These are phyloP conservation scores for Pascua guehoae DNA, from an alignment of 1,284 basidiomycete genomes.

Conservation along the genomic window DNA sequence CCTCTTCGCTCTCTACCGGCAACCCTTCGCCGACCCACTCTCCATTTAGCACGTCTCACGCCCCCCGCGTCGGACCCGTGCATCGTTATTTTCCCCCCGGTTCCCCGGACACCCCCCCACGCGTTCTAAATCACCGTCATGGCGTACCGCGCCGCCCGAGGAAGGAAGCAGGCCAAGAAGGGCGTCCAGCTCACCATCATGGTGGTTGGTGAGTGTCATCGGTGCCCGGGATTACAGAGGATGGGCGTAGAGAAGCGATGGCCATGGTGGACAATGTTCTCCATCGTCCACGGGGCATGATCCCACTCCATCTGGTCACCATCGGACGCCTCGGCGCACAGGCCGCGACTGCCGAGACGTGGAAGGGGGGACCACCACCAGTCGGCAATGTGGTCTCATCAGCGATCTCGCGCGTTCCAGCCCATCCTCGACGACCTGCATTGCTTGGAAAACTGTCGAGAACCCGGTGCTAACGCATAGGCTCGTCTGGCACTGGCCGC, in stretches of 20 bases:
- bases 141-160: slow-evolving; percentile 69
- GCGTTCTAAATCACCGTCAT: slow-evolving; percentile 18
- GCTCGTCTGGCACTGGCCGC: slow-evolving; percentile 91
- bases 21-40: neutral
- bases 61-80: slow-evolving; percentile 7
- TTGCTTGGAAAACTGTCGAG: too few species aligned
- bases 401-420: too few species aligned
- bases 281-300: too few species aligned
- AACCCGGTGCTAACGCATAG: slow-evolving; percentile 42
- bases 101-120: neutral
- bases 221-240: too few species aligned
- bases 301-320: too few species aligned
- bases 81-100: neutral
- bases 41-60: neutral
- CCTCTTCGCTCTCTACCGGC: neutral
- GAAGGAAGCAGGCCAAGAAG: slow-evolving; percentile 89
- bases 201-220: slow-evolving; percentile 70
- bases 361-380: too few species aligned
- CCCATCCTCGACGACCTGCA: too few species aligned
- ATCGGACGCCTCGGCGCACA: neutral
- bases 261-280: too few species aligned
- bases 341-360: neutral
- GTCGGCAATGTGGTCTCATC: too few species aligned
- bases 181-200: slow-evolving; percentile 93
- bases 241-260: too few species aligned